Evolutionary conservation across 2,329 filamentous ascomycete genomes (phyloP), one percentile per base, ranked within the genome.

Genomic region (Ceratocystis albifundus): DNA sequence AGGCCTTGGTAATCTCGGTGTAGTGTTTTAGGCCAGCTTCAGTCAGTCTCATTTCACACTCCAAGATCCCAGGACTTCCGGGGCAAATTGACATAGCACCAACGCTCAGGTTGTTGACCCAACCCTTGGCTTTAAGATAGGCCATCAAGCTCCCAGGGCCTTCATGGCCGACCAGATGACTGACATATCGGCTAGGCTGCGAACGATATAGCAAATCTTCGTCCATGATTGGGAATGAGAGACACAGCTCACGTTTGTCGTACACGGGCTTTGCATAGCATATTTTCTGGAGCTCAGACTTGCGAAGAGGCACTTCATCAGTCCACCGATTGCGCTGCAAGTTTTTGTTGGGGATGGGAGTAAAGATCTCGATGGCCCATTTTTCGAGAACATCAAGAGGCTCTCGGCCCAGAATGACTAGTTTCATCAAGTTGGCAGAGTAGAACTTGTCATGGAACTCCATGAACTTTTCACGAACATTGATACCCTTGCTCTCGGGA

Each of bases 341-440:
- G 70, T 91, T 79, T 77, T 96, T 93, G 78, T 96, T 93, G 67
- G 84, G 84, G 20, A 96, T 85, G 66, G 82, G 83, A 0, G 89
- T 86, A 74, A 96, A 96, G 68, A 96, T 79, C 71, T 96, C 89
- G 2, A 84, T 82, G 0, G 89, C 88, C 92, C 91, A 96, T 65
- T 82, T 79, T 75, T 96, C 88, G 66, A 96, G 78, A 20, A 90
- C 84, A 71, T 96, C 90, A 67, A 96, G 79, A 4, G 85, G 80
- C 74, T 96, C 92, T 63, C 88, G 83, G 0, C 92, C 92, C 25
- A 96, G 76, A 3, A 96, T 85, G 46, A 92, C 90, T 62, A 96
- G 79, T 79, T 96, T 96, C 89, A 96, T 96, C 48, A 86, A 83
- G 73, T 96, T 96, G 67, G 92, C 89, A 1, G 92, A 96, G 76